These are phyloP conservation scores for Neospermospora avenae DNA, from an alignment of 2,329 filamentous ascomycete species.

Conservation along the genomic window DNA sequence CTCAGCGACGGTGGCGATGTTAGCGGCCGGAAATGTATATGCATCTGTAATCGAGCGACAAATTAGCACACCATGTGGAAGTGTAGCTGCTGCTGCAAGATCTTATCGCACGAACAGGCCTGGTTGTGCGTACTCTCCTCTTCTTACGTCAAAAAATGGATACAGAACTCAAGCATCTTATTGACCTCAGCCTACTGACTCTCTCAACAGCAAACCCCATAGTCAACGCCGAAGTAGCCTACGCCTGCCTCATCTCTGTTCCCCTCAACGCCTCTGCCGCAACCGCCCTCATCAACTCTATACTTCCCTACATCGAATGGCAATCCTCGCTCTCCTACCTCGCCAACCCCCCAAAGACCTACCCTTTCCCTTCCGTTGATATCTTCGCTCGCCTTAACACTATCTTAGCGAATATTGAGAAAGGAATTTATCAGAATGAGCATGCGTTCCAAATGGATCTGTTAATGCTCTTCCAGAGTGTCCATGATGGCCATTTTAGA, in stretches of 20 bases:
- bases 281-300: conserved; percentile 22
- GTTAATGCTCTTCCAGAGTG: conserved; percentile 47
- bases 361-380: conserved; percentile 41
- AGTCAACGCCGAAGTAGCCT: conserved; percentile 30
- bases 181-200: conserved; percentile 4
- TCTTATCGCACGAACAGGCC: not conserved
- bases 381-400: conserved; percentile 38
- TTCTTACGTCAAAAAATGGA: not conserved
- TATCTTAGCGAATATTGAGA: conserved; percentile 30
- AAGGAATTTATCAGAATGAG: conserved; percentile 36
- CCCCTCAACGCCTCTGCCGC: conserved; percentile 24
- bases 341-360: conserved; percentile 49
- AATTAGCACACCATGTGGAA: not conserved
- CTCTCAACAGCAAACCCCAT: conserved; percentile 25
- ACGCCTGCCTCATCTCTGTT: conserved; percentile 30
- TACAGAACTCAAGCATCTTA: not conserved
- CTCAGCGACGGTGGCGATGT: not conserved
- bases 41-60: not conserved
- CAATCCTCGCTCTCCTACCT: conserved; percentile 35
- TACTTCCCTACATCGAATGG: conserved; percentile 30
- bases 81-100: conserved; percentile 6
- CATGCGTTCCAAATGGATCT: conserved; percentile 55
- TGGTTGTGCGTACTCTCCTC: not conserved
- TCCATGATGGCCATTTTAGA: conserved; percentile 63
- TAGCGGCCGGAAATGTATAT: not conserved